These are phyloP conservation scores for Cinnamomum chago DNA, from an alignment of 164 flowering plant species.

Conservation along the genomic window DNA sequence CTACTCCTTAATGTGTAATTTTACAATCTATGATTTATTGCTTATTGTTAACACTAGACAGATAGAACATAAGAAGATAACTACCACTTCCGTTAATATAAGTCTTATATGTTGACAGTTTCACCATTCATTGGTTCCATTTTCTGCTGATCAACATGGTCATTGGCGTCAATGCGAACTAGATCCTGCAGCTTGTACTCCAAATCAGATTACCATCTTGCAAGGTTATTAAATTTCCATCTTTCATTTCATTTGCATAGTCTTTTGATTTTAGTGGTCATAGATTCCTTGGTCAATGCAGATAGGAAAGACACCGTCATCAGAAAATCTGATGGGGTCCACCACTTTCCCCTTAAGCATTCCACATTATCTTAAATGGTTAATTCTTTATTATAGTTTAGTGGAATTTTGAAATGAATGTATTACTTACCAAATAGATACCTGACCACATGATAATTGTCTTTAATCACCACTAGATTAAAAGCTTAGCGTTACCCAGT, in stretches of 20 bases:
- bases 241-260: background rate
- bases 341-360: background rate
- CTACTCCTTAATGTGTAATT: too few relatives aligned
- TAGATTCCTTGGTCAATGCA: background rate
- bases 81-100: too few relatives aligned
- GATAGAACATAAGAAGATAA: too few relatives aligned
- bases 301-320: background rate
- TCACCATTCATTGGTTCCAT: constrained; percentile 73
- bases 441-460: too few relatives aligned
- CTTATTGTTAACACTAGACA: too few relatives aligned
- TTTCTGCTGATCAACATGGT: constrained; percentile 65
- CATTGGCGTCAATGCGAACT: constrained; percentile 67
- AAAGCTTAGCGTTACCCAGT: too few relatives aligned
- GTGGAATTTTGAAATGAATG: too few relatives aligned
- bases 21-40: too few relatives aligned
- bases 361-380: background rate
- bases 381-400: background rate
- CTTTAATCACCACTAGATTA: too few relatives aligned
- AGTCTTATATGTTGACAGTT: constrained; percentile 38
- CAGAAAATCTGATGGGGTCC: background rate
- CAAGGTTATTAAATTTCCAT: constrained; percentile 48
- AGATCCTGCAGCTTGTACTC: constrained; percentile 48
- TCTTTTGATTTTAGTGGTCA: background rate
- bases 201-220: constrained; percentile 40
- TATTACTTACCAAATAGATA: too few relatives aligned